phyloP scores from a whole-genome alignment of 345 rosid species.

The Trapa bicornis region DNA sequence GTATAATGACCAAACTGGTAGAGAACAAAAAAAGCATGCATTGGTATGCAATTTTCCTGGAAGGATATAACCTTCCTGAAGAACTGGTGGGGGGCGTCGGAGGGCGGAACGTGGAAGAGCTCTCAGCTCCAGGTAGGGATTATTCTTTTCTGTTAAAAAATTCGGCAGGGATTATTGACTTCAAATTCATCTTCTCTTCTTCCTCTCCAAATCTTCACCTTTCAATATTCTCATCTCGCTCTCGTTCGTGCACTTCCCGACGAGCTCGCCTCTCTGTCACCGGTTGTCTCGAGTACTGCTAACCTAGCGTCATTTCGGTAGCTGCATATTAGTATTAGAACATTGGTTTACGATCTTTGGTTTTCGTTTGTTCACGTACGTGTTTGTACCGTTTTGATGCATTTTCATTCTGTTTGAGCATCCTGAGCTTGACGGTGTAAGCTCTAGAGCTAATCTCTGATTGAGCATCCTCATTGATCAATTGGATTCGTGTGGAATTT shows the following conservation, averaged over 20 bases:
- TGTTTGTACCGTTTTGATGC: too few relatives aligned
- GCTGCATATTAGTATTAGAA: background rate
- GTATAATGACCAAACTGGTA: background rate
- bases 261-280: background rate
- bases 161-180: background rate
- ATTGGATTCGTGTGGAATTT: background rate
- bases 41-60: background rate
- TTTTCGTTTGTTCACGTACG: background rate
- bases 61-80: background rate
- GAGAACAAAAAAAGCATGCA: background rate
- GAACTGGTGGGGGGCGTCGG: background rate
- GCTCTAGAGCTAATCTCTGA: too few relatives aligned
- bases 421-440: background rate
- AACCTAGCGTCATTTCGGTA: background rate
- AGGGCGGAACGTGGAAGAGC: too few relatives aligned
- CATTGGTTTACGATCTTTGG: background rate
- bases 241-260: background rate
- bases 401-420: too few relatives aligned
- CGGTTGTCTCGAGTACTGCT: background rate
- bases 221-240: background rate
- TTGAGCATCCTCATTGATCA: too few relatives aligned
- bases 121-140: background rate
- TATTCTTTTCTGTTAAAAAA: too few relatives aligned
- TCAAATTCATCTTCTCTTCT: background rate
- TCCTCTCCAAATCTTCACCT: background rate